phyloP scores from a whole-genome alignment of 202 grass and related monocot genomes.

The Panicum hallii region DNA sequence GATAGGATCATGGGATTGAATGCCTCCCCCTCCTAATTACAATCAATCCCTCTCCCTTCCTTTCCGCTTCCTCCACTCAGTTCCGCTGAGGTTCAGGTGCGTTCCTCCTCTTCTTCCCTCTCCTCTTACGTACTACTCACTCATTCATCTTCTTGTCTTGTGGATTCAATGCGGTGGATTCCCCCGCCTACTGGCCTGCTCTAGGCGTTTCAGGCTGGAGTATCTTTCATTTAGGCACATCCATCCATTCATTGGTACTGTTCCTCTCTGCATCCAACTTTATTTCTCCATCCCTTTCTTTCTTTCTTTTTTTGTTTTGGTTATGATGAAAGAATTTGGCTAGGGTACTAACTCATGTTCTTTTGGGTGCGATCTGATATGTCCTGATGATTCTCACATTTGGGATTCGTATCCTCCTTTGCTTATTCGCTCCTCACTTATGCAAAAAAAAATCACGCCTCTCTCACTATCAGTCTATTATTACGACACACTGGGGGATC shows the following conservation, averaged over 20 bases:
- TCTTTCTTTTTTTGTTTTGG: too few relatives aligned
- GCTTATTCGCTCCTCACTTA: not conserved
- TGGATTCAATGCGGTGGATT: not conserved
- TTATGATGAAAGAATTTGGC: too few relatives aligned
- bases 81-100: too few relatives aligned
- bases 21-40: not conserved
- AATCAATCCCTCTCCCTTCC: not conserved
- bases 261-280: too few relatives aligned
- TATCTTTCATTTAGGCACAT: not conserved
- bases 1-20: too few relatives aligned
- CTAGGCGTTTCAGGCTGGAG: not conserved
- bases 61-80: not conserved
- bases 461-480: not conserved
- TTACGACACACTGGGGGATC: not conserved
- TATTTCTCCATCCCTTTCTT: too few relatives aligned
- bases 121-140: too few relatives aligned
- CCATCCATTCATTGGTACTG: not conserved
- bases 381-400: not conserved
- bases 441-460: not conserved
- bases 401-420: not conserved
- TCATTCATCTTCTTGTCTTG: not conserved
- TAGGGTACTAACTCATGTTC: not conserved
- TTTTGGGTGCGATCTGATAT: not conserved
- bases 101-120: not conserved
- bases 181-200: too few relatives aligned